phyloP scores from a whole-genome alignment of 805 yeast genomes.

The Tetrapisispora phaffii region DNA sequence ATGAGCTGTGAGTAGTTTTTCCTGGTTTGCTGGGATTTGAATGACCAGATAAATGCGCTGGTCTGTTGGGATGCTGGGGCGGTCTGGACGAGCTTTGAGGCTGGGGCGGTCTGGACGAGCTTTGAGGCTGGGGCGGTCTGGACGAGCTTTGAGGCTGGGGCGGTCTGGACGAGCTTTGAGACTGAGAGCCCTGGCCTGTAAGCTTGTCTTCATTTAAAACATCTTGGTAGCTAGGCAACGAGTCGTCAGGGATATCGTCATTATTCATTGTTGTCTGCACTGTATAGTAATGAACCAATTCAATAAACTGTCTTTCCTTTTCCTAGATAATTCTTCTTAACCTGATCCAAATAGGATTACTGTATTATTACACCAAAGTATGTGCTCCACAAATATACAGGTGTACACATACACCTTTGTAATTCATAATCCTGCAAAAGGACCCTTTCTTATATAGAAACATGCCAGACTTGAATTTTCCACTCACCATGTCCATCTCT shows the following conservation, averaged over 20 bases:
- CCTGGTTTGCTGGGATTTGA: neutral
- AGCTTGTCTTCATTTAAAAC: constrained; percentile 25
- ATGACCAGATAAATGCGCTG: neutral
- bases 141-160: constrained; percentile 6
- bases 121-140: constrained; percentile 2
- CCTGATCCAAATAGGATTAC: too few relatives aligned
- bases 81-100: constrained; percentile 4
- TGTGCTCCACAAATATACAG: too few relatives aligned
- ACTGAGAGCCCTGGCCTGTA: constrained; percentile 7
- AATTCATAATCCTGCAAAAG: too few relatives aligned
- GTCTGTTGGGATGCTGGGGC: neutral
- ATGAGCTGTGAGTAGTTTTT: too few relatives aligned
- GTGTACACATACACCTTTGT: too few relatives aligned
- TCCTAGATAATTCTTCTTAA: too few relatives aligned
- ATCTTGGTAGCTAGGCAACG: constrained; percentile 42
- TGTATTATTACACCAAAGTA: too few relatives aligned
- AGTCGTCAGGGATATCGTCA: constrained; percentile 8
- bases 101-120: constrained; percentile 2
- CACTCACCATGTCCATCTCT: too few relatives aligned
- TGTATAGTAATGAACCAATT: too few relatives aligned
- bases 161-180: constrained; percentile 6
- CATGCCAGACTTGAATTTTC: too few relatives aligned
- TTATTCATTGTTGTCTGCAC: neutral
- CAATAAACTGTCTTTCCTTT: too few relatives aligned
- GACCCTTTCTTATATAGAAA: too few relatives aligned